Percentiles rank a stretch among this genome's conserved stretches.
Evolutionary conservation across 768 basidiomycete species (phyloP).

Genomic region (Mycena latifolia): DNA sequence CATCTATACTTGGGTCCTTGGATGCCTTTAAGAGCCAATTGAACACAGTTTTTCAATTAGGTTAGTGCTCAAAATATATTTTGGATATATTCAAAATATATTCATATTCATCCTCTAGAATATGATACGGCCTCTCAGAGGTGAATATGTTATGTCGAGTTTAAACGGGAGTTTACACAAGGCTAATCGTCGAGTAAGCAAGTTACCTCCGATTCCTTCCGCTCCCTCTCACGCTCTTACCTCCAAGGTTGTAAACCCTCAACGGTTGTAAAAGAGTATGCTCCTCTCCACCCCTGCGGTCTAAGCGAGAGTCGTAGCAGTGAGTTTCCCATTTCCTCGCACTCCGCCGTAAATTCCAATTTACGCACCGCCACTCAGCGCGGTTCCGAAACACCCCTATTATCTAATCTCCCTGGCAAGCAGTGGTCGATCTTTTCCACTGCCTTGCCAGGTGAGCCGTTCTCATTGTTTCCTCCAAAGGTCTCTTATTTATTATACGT

Average conservation of each 20-base stretch:
- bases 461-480: not conserved
- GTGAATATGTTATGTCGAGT: too few species aligned
- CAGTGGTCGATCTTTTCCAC: not conserved
- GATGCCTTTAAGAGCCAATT: too few species aligned
- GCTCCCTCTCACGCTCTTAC: conserved; percentile 5
- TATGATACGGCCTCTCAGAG: too few species aligned
- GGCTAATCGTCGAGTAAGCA: conserved; percentile 18
- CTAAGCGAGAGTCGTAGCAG: conserved; percentile 14
- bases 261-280: conserved; percentile 17
- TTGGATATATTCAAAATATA: too few species aligned
- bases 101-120: too few species aligned
- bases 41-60: too few species aligned
- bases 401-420: not conserved
- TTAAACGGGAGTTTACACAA: conserved; percentile 14
- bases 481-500: not conserved
- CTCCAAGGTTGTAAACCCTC: conserved; percentile 10
- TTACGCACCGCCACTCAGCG: not conserved
- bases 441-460: not conserved
- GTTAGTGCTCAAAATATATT: too few species aligned
- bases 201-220: conserved; percentile 10
- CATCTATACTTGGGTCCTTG: too few species aligned
- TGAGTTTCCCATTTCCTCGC: conserved; percentile 6
- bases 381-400: not conserved
- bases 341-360: not conserved
- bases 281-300: conserved; percentile 13